phyloP scores from a whole-genome alignment of 2,329 filamentous ascomycete genomes.

The Epichloe uncinata region DNA sequence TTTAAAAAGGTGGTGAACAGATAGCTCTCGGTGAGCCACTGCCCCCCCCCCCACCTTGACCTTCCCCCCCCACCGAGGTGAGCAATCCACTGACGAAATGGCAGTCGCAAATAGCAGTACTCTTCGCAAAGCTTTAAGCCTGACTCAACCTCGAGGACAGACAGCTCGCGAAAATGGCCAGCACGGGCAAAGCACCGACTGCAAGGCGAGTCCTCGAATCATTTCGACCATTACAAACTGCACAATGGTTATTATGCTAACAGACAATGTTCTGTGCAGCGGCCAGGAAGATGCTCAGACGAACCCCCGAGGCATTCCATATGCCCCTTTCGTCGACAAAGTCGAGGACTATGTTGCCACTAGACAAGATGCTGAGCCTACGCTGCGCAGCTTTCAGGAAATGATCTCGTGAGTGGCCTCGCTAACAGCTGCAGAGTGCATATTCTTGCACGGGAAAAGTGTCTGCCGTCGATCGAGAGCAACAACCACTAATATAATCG shows the following conservation, averaged over 20 bases:
- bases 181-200: constrained; percentile 24
- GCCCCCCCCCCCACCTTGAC: constrained; percentile 14
- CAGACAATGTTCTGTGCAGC: constrained; percentile 6
- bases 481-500: constrained; percentile 3
- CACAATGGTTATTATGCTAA: neutral
- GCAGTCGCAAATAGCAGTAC: constrained; percentile 15
- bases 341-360: constrained; percentile 79
- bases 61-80: constrained; percentile 15
- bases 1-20: neutral
- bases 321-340: constrained; percentile 74
- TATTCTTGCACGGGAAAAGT: neutral
- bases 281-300: constrained; percentile 41
- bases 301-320: constrained; percentile 69
- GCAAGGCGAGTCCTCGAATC: constrained; percentile 17
- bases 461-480: neutral
- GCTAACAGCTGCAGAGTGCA: neutral
- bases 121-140: constrained; percentile 13
- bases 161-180: constrained; percentile 24
- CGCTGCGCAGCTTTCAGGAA: constrained; percentile 74
- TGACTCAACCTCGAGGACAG: constrained; percentile 10
- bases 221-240: no score
- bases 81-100: constrained; percentile 18
- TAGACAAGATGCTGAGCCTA: constrained; percentile 65
- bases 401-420: constrained; percentile 65
- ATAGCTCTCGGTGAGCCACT: neutral